phyloP scores from a whole-genome alignment of 148 eudicot genomes.

The Camellia granthamiana region DNA sequence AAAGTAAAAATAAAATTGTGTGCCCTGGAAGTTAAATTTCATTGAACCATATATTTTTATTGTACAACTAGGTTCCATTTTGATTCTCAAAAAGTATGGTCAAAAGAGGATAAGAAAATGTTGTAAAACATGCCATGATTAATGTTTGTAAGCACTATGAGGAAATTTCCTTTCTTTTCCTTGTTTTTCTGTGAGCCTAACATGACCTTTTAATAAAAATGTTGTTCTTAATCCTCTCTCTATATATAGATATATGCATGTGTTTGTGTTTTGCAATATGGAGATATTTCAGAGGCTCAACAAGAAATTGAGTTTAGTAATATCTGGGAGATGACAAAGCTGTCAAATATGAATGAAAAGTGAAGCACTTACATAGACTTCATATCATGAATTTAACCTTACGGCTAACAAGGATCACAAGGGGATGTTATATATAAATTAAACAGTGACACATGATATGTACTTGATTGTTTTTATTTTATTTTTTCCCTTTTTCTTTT shows the following conservation, averaged over 20 bases:
- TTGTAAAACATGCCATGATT: background rate
- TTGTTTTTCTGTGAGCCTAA: background rate
- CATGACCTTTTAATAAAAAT: background rate
- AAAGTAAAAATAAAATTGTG: background rate
- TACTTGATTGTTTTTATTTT: background rate
- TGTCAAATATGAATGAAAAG: background rate
- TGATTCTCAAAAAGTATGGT: background rate
- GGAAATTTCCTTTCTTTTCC: background rate
- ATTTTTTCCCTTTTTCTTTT: background rate
- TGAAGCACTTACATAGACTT: background rate
- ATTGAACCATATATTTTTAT: background rate
- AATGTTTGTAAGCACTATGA: background rate
- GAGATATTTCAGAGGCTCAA: background rate
- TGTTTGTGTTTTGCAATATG: background rate
- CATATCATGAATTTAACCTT: background rate
- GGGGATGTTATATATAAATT: background rate
- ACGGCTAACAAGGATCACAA: background rate
- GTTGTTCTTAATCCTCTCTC: background rate
- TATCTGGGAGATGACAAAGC: background rate
- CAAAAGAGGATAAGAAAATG: constrained; percentile 3
- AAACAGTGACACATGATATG: background rate
- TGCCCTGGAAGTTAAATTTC: background rate
- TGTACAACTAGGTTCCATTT: background rate
- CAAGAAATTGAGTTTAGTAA: background rate
- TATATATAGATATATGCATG: background rate